These are phyloP conservation scores for Cutaneotrichosporon cutaneum DNA, from an alignment of 1,284 basidiomycete species.

Conservation along the genomic window DNA sequence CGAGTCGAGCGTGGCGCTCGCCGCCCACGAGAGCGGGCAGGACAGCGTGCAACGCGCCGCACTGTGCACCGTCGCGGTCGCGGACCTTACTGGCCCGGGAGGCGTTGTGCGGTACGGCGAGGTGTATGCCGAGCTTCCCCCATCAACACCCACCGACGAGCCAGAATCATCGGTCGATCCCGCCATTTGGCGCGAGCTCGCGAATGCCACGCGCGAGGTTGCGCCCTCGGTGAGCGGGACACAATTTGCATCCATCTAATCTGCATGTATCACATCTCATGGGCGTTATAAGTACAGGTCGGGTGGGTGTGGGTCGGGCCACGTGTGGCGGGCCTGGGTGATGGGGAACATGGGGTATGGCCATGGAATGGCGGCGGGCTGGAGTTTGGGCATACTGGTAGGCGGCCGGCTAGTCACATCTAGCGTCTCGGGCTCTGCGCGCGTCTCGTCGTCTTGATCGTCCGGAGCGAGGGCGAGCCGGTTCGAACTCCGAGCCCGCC, in stretches of 20 bases:
- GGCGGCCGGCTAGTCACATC: too few species aligned
- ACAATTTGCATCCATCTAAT: not conserved
- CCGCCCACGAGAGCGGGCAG: not conserved
- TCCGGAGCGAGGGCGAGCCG: not conserved
- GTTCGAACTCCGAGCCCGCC: not conserved
- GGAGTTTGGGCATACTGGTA: too few species aligned
- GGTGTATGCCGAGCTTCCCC: constrained; percentile 12
- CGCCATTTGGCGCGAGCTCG: constrained; percentile 18
- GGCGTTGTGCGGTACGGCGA: constrained; percentile 21
- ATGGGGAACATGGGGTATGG: not conserved
- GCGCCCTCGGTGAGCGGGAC: not conserved
- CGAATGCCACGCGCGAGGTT: constrained; percentile 12
- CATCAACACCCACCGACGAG: not conserved
- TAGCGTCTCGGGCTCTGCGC: not conserved
- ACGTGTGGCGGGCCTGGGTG: not conserved
- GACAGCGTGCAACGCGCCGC: not conserved
- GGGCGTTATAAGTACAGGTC: not conserved
- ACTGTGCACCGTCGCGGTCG: constrained; percentile 15
- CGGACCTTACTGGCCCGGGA: constrained; percentile 21
- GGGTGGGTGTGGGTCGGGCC: not conserved
- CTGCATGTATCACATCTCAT: constrained; percentile 12
- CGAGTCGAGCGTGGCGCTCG: constrained; percentile 3
- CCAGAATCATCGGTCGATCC: not conserved
- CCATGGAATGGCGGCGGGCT: not conserved
- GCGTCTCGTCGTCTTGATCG: not conserved